These are phyloP conservation scores for Musa balbisiana DNA, from an alignment of 202 grass and related monocot genomes.

Conservation along the genomic window DNA sequence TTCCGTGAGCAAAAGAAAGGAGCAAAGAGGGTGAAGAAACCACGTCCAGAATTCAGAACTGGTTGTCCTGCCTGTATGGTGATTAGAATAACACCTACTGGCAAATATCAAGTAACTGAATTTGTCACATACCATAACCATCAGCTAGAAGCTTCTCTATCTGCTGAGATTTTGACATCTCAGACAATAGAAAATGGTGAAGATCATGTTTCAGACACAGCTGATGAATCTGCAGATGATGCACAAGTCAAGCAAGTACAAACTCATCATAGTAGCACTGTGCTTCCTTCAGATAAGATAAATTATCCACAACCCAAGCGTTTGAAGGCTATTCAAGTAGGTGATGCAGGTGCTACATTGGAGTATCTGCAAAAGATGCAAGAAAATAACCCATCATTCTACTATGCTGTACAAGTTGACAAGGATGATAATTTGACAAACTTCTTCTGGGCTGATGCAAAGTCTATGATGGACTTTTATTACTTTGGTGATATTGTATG, in stretches of 20 bases:
- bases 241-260: constrained; percentile 25
- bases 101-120: constrained; percentile 74
- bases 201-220: constrained; percentile 34
- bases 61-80: constrained; percentile 90
- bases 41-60: constrained; percentile 77
- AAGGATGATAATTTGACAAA: constrained; percentile 54
- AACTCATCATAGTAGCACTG: constrained; percentile 15
- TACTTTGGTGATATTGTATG: constrained; percentile 81
- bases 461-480: constrained; percentile 61
- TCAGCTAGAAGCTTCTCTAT: constrained; percentile 41
- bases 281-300: constrained; percentile 33
- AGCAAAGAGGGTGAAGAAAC: constrained; percentile 70
- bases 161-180: constrained; percentile 47
- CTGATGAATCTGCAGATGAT: constrained; percentile 39
- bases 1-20: constrained; percentile 93
- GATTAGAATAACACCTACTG: constrained; percentile 51
- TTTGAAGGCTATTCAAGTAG: constrained; percentile 32
- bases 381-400: constrained; percentile 72
- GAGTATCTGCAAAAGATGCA: constrained; percentile 88
- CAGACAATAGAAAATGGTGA: constrained; percentile 39
- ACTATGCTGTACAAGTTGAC: constrained; percentile 64
- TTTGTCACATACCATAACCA: constrained; percentile 92
- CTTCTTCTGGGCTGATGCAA: constrained; percentile 79
- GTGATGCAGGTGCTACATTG: constrained; percentile 64
- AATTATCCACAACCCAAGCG: constrained; percentile 39